phyloP scores from a whole-genome alignment of 2,329 filamentous ascomycete species.

The Sclerotinia spermophila region DNA sequence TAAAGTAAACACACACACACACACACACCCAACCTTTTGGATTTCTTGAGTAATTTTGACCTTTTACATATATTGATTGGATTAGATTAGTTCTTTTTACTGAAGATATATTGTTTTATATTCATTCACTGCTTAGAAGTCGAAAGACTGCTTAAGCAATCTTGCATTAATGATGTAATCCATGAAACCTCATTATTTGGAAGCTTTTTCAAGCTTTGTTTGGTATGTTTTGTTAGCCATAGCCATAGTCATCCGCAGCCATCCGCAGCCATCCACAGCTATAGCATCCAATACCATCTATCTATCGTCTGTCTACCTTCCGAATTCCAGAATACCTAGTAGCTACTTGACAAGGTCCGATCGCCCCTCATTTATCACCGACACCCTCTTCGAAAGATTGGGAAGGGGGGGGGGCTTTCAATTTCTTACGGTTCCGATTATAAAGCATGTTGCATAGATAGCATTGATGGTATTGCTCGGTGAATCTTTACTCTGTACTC shows the following conservation, averaged over 20 bases:
- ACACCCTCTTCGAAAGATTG: background rate
- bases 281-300: background rate
- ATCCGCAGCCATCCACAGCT: background rate
- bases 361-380: slow-evolving; percentile 10
- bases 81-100: too few relatives aligned
- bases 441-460: slow-evolving; percentile 3
- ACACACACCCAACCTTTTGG: background rate
- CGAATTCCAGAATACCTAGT: background rate
- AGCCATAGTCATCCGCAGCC: background rate
- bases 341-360: background rate
- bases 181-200: background rate
- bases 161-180: background rate
- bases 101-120: background rate
- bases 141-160: background rate
- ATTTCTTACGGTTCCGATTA: slow-evolving; percentile 12
- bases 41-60: background rate
- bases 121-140: background rate
- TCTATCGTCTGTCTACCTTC: background rate
- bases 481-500: too few relatives aligned
- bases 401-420: background rate
- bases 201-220: background rate
- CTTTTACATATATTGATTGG: background rate
- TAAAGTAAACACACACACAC: background rate
- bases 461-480: background rate
- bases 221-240: background rate